These are phyloP conservation scores for Solanum clarkiae DNA, from an alignment of 257 asterid genomes.

Conservation along the genomic window DNA sequence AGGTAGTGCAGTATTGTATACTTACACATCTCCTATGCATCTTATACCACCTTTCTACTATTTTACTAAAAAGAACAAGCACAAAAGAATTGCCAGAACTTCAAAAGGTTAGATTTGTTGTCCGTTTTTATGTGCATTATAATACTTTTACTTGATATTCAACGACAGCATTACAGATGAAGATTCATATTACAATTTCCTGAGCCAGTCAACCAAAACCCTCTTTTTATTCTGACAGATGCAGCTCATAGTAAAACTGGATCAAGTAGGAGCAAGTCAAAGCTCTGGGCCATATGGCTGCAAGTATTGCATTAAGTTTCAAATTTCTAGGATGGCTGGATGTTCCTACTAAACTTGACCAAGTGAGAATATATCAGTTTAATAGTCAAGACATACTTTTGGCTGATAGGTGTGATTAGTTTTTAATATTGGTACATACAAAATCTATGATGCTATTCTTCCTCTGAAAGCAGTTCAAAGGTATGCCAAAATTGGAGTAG, in stretches of 20 bases:
- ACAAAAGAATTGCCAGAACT: neutral
- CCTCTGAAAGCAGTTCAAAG: neutral
- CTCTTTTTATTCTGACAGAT: neutral
- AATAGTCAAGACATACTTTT: neutral
- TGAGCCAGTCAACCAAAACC: neutral
- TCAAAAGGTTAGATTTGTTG: neutral
- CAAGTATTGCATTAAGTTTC: neutral
- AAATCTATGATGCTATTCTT: neutral
- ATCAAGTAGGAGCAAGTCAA: neutral
- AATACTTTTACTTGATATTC: neutral
- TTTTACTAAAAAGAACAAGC: neutral
- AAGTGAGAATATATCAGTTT: neutral
- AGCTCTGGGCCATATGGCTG: neutral
- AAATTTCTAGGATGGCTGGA: neutral
- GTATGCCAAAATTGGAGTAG: neutral
- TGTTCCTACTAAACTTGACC: neutral
- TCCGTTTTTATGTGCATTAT: neutral
- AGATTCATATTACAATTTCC: neutral
- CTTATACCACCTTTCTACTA: neutral
- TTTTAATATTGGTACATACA: neutral
- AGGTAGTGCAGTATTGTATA: neutral
- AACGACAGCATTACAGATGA: neutral
- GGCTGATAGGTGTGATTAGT: neutral
- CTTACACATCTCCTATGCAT: neutral
- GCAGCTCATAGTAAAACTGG: neutral